Percentiles rank a stretch among this genome's conserved stretches.
These are phyloP conservation scores for Nemophila menziesii DNA, from an alignment of 257 asterid species.

Conservation along the genomic window DNA sequence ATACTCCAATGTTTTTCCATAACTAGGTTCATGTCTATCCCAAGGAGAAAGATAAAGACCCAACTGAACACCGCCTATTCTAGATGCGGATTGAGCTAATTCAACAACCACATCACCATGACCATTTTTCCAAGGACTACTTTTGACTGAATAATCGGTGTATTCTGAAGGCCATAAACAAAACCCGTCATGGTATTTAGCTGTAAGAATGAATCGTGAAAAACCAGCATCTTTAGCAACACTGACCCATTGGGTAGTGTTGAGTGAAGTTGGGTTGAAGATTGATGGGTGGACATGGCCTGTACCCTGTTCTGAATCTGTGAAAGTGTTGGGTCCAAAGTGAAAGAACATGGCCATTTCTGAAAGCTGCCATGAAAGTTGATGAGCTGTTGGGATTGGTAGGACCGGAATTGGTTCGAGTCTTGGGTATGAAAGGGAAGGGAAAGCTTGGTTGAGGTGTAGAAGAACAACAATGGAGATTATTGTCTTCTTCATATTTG, in stretches of 20 bases:
- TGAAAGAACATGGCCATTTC: slow-evolving; percentile 89
- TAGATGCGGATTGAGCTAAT: slow-evolving; percentile 61
- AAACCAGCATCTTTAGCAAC: slow-evolving; percentile 70
- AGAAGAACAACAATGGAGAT: too few relatives aligned
- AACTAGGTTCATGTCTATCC: slow-evolving; percentile 76
- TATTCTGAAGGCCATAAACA: slow-evolving; percentile 88
- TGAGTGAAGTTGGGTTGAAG: slow-evolving; percentile 58
- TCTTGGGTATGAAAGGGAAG: too few relatives aligned
- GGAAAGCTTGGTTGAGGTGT: too few relatives aligned
- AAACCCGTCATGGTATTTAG: slow-evolving; percentile 92
- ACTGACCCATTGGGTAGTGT: slow-evolving; percentile 79
- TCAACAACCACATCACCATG: slow-evolving; percentile 66
- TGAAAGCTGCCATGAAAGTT: slow-evolving; percentile 78
- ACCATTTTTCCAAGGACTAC: slow-evolving; percentile 84
- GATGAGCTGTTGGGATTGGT: slow-evolving; percentile 67
- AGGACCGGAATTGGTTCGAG: slow-evolving; percentile 80
- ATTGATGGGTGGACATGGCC: slow-evolving; percentile 62
- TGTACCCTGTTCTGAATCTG: slow-evolving; percentile 79
- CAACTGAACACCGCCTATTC: slow-evolving; percentile 41
- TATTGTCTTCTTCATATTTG: too few relatives aligned
- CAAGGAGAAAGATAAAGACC: slow-evolving; percentile 95
- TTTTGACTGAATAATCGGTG: slow-evolving; percentile 74
- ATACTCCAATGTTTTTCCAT: slow-evolving; percentile 65
- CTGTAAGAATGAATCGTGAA: slow-evolving; percentile 51
- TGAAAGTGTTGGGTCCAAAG: slow-evolving; percentile 83